These are phyloP conservation scores for Pichia cabralensis DNA, from an alignment of 805 yeast species.

Conservation along the genomic window DNA sequence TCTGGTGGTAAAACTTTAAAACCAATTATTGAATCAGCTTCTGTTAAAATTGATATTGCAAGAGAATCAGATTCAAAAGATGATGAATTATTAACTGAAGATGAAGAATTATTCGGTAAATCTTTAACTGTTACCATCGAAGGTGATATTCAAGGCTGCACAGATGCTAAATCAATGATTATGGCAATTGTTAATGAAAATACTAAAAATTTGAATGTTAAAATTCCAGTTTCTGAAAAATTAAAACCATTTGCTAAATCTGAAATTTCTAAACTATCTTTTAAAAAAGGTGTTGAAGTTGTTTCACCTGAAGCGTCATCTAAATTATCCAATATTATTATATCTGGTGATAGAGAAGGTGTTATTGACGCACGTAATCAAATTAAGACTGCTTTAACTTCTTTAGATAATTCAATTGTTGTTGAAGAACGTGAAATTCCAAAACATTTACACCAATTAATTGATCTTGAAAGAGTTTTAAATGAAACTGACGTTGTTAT, in stretches of 20 bases:
- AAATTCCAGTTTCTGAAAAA: conserved; percentile 33
- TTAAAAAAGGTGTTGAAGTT: conserved; percentile 22
- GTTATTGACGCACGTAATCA: conserved; percentile 46
- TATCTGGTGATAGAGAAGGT: conserved; percentile 65
- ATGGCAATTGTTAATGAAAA: conserved; percentile 65
- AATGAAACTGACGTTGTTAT: conserved; percentile 48
- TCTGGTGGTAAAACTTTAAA: conserved; percentile 74
- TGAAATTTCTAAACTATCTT: conserved; percentile 20
- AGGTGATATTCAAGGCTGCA: conserved; percentile 81
- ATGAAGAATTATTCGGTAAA: conserved; percentile 51
- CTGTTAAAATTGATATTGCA: conserved; percentile 64
- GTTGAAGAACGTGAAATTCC: conserved; percentile 58
- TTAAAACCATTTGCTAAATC: conserved; percentile 36
- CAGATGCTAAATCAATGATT: conserved; percentile 61
- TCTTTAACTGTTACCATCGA: conserved; percentile 54
- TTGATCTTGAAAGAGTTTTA: conserved; percentile 46
- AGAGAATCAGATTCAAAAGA: conserved; percentile 12
- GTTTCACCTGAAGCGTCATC: conserved; percentile 24
- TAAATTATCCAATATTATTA: conserved; percentile 33
- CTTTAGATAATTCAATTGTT: conserved; percentile 35
- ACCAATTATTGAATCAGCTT: conserved; percentile 62
- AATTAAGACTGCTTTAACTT: conserved; percentile 36
- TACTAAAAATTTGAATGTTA: conserved; percentile 47
- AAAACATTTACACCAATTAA: conserved; percentile 54
- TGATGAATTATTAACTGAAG: conserved; percentile 18